Percentiles rank a stretch among this genome's conserved stretches.
Evolutionary conservation across 768 basidiomycete genomes (phyloP).

Genomic region (Tubosaeta sp.): DNA sequence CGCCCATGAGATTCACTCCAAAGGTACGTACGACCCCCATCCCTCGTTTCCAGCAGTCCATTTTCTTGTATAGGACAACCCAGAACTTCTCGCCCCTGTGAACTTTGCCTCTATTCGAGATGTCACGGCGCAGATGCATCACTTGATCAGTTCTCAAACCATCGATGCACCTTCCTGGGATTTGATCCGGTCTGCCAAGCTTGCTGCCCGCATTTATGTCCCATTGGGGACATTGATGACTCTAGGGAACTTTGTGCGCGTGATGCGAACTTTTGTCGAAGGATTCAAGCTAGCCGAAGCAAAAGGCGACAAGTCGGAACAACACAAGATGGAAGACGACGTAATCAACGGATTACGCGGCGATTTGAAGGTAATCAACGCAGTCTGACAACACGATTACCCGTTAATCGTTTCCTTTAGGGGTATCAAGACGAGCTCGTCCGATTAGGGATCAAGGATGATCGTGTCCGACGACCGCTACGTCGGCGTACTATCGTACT

Average conservation of each 20-base stretch:
- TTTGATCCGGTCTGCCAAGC: constrained; percentile 67
- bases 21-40: constrained; percentile 37
- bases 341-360: constrained; percentile 35
- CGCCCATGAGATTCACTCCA: constrained; percentile 60
- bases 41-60: neutral
- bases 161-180: constrained; percentile 86
- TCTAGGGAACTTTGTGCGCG: constrained; percentile 78
- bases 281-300: constrained; percentile 53
- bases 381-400: neutral
- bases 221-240: constrained; percentile 85
- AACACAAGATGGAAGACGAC: constrained; percentile 22
- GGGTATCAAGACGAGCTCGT: constrained; percentile 70
- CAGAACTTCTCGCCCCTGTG: constrained; percentile 66
- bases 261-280: constrained; percentile 72
- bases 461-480: constrained; percentile 70
- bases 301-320: constrained; percentile 22
- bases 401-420: constrained; percentile 33
- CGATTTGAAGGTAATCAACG: constrained; percentile 55
- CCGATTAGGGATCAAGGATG: constrained; percentile 73
- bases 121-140: constrained; percentile 59
- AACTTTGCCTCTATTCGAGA: constrained; percentile 56
- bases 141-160: constrained; percentile 70
- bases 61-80: constrained; percentile 47
- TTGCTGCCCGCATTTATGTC: constrained; percentile 76
- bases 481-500: constrained; percentile 50